These are phyloP conservation scores for Boletus reticuloceps DNA, from an alignment of 768 basidiomycete species.

Conservation along the genomic window DNA sequence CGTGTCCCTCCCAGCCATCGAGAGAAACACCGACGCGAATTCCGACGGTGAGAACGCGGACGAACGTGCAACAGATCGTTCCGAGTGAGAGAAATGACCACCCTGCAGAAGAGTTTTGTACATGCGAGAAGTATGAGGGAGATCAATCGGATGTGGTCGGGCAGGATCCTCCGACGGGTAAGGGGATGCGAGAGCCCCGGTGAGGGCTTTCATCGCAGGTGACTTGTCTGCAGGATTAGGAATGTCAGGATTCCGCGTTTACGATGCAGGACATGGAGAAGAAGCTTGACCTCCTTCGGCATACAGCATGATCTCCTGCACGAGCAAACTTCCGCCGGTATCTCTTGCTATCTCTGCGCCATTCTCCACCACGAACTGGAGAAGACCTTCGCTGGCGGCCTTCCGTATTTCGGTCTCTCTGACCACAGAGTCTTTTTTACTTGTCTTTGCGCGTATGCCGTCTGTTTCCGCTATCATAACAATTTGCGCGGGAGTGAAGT, in stretches of 20 bases:
- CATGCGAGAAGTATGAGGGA: constrained; percentile 77
- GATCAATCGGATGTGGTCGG: constrained; percentile 68
- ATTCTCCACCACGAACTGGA: constrained; percentile 66
- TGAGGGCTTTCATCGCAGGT: constrained; percentile 56
- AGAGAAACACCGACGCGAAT: constrained; percentile 61
- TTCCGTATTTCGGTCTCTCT: constrained; percentile 69
- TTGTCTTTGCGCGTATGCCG: constrained; percentile 61
- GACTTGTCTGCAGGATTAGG: constrained; percentile 59
- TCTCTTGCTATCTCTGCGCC: constrained; percentile 66
- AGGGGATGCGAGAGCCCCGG: constrained; percentile 51
- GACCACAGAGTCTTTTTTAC: constrained; percentile 71
- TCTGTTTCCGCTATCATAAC: constrained; percentile 73
- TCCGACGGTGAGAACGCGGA: constrained; percentile 52
- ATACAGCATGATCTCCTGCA: constrained; percentile 80
- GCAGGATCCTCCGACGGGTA: constrained; percentile 54
- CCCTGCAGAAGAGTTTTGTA: constrained; percentile 92
- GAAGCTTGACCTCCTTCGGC: constrained; percentile 72
- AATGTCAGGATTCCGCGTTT: not conserved
- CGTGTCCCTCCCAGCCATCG: constrained; percentile 49
- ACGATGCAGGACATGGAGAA: not conserved
- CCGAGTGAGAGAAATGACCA: constrained; percentile 75
- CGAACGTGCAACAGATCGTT: constrained; percentile 51
- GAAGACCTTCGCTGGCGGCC: constrained; percentile 69
- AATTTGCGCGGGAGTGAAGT: constrained; percentile 85
- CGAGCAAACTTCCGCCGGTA: constrained; percentile 74